Conservation (phyloP, 208 protist genomes). For the Trypanosoma cruzi region DNA sequence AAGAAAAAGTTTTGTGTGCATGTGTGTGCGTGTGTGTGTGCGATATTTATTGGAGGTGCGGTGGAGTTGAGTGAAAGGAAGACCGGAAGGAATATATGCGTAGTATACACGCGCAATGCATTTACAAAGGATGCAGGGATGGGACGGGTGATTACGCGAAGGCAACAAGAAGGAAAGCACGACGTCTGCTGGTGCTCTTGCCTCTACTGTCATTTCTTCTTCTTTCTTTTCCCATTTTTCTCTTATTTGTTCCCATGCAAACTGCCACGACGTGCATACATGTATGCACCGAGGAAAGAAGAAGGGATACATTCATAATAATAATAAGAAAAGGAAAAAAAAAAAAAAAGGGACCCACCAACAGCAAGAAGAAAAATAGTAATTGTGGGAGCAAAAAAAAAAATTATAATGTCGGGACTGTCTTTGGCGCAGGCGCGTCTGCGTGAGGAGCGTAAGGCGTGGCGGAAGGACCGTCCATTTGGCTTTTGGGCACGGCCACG, state of each 20-base stretch:
- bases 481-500: slow-evolving; percentile 87
- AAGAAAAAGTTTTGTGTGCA: no score
- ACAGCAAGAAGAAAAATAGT: slow-evolving; percentile 6
- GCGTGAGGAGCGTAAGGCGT: slow-evolving; percentile 87
- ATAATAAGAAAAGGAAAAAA: neutral
- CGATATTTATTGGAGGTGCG: no score
- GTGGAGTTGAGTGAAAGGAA: no score
- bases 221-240: slow-evolving; percentile 10
- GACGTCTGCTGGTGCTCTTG: no score
- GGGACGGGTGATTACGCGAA: no score
- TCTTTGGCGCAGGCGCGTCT: slow-evolving; percentile 84
- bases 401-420: slow-evolving; percentile 55
- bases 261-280: neutral
- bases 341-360: slow-evolving; percentile 1
- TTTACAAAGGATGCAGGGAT: no score
- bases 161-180: no score
- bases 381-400: neutral
- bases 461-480: slow-evolving; percentile 85
- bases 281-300: neutral
- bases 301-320: no score
- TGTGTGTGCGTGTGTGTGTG: no score
- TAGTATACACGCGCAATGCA: no score
- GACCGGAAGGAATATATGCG: no score
- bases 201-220: slow-evolving; percentile 9
- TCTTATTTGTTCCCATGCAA: neutral